A percentile compares a stretch with the other conserved stretches of the same genome.
phyloP scores from a whole-genome alignment of 129 eudicot genomes.

The Flaveria sonorensis region DNA sequence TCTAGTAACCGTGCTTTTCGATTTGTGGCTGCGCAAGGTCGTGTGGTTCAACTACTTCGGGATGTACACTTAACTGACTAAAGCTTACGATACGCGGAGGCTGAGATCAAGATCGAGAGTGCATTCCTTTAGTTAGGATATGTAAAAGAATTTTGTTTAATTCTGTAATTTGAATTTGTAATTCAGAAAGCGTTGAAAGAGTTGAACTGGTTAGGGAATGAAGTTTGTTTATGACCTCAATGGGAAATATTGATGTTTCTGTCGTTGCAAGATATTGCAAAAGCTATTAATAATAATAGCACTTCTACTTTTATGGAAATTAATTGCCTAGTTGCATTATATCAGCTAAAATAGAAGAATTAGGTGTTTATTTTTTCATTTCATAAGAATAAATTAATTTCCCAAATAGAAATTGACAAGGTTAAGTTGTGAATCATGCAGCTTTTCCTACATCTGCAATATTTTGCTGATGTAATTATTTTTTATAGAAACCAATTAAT shows the following conservation, averaged over 20 bases:
- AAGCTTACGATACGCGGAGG: not conserved
- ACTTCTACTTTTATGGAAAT: no score
- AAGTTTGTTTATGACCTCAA: not conserved
- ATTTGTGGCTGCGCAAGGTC: not conserved
- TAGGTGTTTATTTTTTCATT: no score
- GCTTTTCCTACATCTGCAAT: no score
- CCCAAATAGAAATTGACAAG: no score
- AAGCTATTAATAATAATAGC: not conserved
- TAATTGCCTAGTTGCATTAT: no score
- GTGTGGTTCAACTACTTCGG: not conserved
- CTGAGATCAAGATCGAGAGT: not conserved
- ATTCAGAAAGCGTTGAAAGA: not conserved
- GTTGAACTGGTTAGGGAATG: not conserved
- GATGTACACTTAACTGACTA: not conserved
- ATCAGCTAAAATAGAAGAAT: no score
- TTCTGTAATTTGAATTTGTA: conserved; percentile 26
- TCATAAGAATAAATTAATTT: no score
- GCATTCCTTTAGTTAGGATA: conserved; percentile 4
- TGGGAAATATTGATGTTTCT: not conserved
- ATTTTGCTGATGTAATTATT: no score
- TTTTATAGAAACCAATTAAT: no score
- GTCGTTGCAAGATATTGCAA: not conserved
- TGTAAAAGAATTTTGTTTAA: conserved; percentile 21
- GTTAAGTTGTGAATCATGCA: no score
- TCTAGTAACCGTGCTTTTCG: conserved; percentile 6